Evolutionary conservation across 1,284 basidiomycete genomes (phyloP), one percentile per base, ranked within the genome.

Genomic region (Boletus semigastroideus): DNA sequence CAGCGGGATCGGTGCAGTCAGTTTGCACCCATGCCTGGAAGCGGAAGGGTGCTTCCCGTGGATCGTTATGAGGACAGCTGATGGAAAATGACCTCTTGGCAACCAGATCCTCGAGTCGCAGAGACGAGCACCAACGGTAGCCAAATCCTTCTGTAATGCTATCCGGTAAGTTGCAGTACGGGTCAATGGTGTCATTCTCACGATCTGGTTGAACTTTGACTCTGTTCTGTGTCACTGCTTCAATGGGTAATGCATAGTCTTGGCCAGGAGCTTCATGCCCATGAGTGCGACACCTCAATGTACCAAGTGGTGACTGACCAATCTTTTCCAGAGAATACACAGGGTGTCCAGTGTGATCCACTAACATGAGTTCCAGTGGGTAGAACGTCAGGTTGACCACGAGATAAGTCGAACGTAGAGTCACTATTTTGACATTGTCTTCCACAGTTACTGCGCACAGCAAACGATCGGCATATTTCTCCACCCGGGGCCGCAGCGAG

Each of bases 401-500:
- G 63, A 91, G 87, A 70, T 97, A 95, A 0, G 93, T 94, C 0
- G 97, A 99, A 37, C 95, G 82, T 61, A 99, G 82, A 1, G 94
- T 98, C 57, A 99, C 92, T 55, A 97, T 74, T 76, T 99, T 99
- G 69, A 97, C 89, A 64, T 95, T 98, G 68, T 97, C 87, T 64
- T 92, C 82, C 28, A 99, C 85, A 59, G 84, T 87, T 57, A 99
- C 87, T 60, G 98, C 95, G 68, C 92, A 97, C 20, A 97, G 79
- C 39, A 99, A 70, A 37, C 94, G 89, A 67, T 92, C 86, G 4
- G 84, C 80, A 52, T 91, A 86, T 67, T 88, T 89, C 38, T 83
- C 83, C 16, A 74, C 78, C 58, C 86, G 82, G 8, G 97, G 95
- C 9, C 92, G 85, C 31, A 99, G 77, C 7, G 86, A 82, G 67